These are phyloP conservation scores for Candolleomyces efflorescens DNA, from an alignment of 768 basidiomycete genomes.

Conservation along the genomic window DNA sequence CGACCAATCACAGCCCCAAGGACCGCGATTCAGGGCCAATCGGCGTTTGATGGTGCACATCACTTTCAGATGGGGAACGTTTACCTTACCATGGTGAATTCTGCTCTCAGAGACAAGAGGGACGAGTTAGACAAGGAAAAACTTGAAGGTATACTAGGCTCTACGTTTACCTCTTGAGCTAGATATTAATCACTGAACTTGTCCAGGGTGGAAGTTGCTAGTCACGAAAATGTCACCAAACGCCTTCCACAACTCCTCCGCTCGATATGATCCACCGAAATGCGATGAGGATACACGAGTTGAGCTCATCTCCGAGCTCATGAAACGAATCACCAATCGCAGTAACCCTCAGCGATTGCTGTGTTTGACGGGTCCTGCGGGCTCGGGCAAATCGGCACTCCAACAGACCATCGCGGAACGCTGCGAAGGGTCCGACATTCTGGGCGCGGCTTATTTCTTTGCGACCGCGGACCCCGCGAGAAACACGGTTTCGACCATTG, in stretches of 20 bases:
- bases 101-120: too few relatives aligned
- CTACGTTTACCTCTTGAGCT: too few relatives aligned
- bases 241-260: background rate
- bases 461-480: background rate
- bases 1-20: too few relatives aligned
- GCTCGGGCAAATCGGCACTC: constrained; percentile 2
- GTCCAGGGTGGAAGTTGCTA: background rate
- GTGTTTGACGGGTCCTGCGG: background rate
- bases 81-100: too few relatives aligned
- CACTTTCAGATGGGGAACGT: too few relatives aligned
- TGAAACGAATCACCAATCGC: background rate
- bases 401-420: constrained; percentile 8
- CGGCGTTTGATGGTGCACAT: too few relatives aligned
- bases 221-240: background rate
- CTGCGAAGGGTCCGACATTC: background rate
- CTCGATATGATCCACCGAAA: background rate
- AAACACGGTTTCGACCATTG: constrained; percentile 3
- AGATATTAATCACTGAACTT: too few relatives aligned
- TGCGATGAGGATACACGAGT: constrained; percentile 2
- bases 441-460: constrained; percentile 12
- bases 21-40: too few relatives aligned
- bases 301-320: background rate
- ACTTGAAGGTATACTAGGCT: too few relatives aligned
- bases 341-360: background rate
- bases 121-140: too few relatives aligned